Base-by-base conservation (phyloP, 2,329 filamentous ascomycete genomes). In the Lasiodiplodia sp. region DNA sequence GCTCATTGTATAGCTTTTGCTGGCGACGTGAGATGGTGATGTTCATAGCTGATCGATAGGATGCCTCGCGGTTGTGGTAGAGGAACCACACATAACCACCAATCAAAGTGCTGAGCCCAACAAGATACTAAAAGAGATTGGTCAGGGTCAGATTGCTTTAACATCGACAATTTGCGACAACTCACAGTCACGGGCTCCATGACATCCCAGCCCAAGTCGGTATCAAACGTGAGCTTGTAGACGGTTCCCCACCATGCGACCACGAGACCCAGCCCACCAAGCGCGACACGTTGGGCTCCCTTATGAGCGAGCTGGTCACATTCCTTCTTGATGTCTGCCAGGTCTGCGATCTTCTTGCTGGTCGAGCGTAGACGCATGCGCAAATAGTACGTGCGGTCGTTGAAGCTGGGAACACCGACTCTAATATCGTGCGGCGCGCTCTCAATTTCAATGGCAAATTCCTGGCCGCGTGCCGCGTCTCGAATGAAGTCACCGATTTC, bases 401-500 rank as follows among this genome's bases (percentile, higher is more conserved):
- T 88, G 85, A 97, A 97, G 57, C 90, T 93, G 0, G 94, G 94
- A 11, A 97, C 94, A 0, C 88, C 90, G 7, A 97, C 90, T 18
- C 89, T 87, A 72, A 97, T 90, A 73, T 93, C 88, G 1, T 85
- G 78, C 0, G 85, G 82, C 0, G 85, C 84, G 0, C 92, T 92
- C 76, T 96, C 91, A 68, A 97, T 92, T 66, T 91, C 88, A 53
- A 97, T 89, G 3, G 91, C 89, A 76, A 97, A 97, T 76, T 97
- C 93, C 67, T 92, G 89, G 0, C 92, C 92, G 3, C 92, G 86
- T 0, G 94, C 92, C 0, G 94, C 94, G 76, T 97, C 94, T 10
- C 93, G 89, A 72, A 97, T 96, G 76, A 97, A 97, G 80, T 97
- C 94, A 11, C 94, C 94, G 38, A 97, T 91, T 77, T 97, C 94